Evolutionary conservation across 75 land plant genomes (phyloP).

Genomic region (Selaginella tamariscina): DNA sequence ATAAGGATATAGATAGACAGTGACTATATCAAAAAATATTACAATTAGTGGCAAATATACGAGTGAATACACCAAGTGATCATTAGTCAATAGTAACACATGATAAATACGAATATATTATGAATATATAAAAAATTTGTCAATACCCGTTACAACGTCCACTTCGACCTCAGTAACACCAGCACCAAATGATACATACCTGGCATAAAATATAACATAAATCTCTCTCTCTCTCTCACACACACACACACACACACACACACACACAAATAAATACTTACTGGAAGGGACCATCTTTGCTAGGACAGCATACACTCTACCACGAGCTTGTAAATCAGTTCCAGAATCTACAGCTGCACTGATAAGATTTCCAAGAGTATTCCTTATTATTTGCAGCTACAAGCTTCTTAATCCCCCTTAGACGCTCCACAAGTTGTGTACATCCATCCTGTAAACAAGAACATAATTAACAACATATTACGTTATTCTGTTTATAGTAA

Average conservation of each 20-base stretch:
- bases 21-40: background rate
- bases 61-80: background rate
- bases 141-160: constrained; percentile 30
- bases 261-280: constrained; percentile 4
- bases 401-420: constrained; percentile 16
- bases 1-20: background rate
- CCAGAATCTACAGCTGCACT: constrained; percentile 21
- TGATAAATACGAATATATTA: background rate
- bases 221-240: no score
- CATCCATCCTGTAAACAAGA: constrained; percentile 21
- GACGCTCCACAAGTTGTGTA: constrained; percentile 23
- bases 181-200: constrained; percentile 37
- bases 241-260: no score
- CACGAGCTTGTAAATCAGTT: constrained; percentile 34
- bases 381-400: constrained; percentile 2
- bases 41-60: background rate
- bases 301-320: constrained; percentile 23
- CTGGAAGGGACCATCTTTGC: constrained; percentile 24
- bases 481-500: no score
- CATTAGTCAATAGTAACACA: background rate
- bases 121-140: background rate
- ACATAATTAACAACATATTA: no score
- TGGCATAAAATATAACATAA: constrained; percentile 2
- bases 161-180: constrained; percentile 36
- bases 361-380: constrained; percentile 22